Base-by-base conservation (phyloP, 2,329 filamentous ascomycete species). In the Didymella segeticola region DNA sequence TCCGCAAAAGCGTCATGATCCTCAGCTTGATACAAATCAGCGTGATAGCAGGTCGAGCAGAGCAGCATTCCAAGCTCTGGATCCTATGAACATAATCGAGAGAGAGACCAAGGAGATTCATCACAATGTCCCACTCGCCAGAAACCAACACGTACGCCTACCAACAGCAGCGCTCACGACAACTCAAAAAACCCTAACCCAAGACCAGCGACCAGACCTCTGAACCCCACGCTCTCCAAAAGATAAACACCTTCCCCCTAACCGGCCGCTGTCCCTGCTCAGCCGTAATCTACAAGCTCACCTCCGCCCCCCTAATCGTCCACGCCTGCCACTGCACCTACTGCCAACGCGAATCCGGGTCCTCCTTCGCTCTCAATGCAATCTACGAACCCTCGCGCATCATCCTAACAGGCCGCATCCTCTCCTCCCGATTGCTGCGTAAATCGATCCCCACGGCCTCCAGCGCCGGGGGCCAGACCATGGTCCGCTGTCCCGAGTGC, bases 281-380 rank as follows among this genome's bases (percentile, higher is more conserved):
- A 15, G 22, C 46, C 25, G 48, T 69, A 14, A 53, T 56, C 22
- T 69, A 69, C n/a, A 57, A 46, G 15, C 51, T 72, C 29, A 41
- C 54, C 23, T 52, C 46, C 22, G n/a, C 56, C 1, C 67, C 69
- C 31, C 65, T 80, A 26, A 47, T 56, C 33, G 42, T 46, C 15
- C 52, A 81, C 61, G 76, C 73, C 70, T 81, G 79, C 66, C 75
- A 79, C 64, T 81, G 79, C 69, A 77, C 75, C 31, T 59, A 66
- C 48, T 81, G 79, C 67, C 77, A 81, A 61, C 77, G 73, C 47
- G 75, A 79, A 60, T 74, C 74, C 8, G 78, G 79, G 49, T 68
- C 72, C 34, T 71, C 67, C 45, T 73, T 71, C 51, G 64, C 46
- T 38, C 34, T 79, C 54, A 79, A 79, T 66, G 75, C 75, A 48